These are phyloP conservation scores for Aspergillus nomiae DNA, from an alignment of 2,329 filamentous ascomycete genomes.

Conservation along the genomic window DNA sequence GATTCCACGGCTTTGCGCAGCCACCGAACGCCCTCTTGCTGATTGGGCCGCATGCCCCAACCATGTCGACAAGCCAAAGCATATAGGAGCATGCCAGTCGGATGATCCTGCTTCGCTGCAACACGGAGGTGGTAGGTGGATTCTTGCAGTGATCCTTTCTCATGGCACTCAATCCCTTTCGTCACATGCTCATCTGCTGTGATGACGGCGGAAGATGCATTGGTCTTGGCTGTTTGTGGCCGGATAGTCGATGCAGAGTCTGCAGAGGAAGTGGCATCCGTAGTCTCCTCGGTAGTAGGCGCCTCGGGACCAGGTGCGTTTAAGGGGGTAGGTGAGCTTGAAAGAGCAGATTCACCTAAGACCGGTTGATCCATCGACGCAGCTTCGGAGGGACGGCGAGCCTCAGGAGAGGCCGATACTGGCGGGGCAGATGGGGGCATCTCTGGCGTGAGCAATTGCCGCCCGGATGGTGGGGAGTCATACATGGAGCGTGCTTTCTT, in stretches of 20 bases:
- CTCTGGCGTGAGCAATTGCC: constrained; percentile 16
- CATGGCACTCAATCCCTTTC: constrained; percentile 87
- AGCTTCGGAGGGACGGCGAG: constrained; percentile 10
- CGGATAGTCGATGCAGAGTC: constrained; percentile 66
- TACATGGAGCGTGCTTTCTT: constrained; percentile 32
- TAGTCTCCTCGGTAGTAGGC: constrained; percentile 29
- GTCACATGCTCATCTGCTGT: constrained; percentile 80
- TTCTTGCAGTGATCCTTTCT: constrained; percentile 82
- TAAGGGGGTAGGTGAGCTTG: background rate
- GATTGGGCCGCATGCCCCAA: constrained; percentile 95
- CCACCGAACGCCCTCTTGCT: constrained; percentile 87
- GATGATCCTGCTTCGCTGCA: constrained; percentile 80
- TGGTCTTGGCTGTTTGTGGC: constrained; percentile 37
- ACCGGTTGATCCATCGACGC: constrained; percentile 6
- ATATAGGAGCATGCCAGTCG: constrained; percentile 94
- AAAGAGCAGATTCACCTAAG: background rate
- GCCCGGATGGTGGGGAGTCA: constrained; percentile 27
- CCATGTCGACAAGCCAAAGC: constrained; percentile 93
- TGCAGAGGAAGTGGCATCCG: constrained; percentile 56
- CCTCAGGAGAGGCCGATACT: constrained; percentile 11
- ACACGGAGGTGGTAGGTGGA: constrained; percentile 95
- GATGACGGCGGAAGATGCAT: constrained; percentile 29
- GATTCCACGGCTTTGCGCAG: constrained; percentile 86
- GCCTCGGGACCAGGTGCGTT: constrained; percentile 2
- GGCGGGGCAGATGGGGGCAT: constrained; percentile 4